phyloP scores from a whole-genome alignment of 345 rosid genomes.

The Citrus hindsii region DNA sequence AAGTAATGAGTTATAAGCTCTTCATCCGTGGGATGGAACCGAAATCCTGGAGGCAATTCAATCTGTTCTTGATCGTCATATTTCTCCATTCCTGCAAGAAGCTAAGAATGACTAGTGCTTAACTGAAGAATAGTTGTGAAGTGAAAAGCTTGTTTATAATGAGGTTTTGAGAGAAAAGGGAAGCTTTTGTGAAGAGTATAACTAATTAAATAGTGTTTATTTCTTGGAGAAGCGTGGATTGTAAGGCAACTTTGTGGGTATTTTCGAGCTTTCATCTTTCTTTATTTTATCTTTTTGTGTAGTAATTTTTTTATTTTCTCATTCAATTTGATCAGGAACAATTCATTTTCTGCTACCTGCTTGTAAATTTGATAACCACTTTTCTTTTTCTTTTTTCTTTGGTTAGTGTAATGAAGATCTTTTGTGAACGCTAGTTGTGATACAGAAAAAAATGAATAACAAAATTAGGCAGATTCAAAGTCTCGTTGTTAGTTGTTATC shows the following conservation, averaged over 20 bases:
- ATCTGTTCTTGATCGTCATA: slow-evolving; percentile 39
- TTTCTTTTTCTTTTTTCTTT: not conserved
- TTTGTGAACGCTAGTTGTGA: not conserved
- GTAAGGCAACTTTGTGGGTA: slow-evolving; percentile 35
- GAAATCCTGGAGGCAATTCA: slow-evolving; percentile 60
- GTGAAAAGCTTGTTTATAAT: not conserved
- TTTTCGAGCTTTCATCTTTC: slow-evolving; percentile 20
- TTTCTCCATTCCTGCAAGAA: slow-evolving; percentile 31
- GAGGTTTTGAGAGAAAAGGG: slow-evolving; percentile 13
- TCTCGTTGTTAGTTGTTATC: slow-evolving; percentile 29
- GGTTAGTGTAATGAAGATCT: not conserved
- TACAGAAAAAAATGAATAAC: too few species aligned
- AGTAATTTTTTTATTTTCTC: not conserved
- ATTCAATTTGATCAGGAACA: slow-evolving; percentile 29
- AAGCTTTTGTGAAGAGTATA: slow-evolving; percentile 12
- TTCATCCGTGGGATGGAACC: slow-evolving; percentile 64
- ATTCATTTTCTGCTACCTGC: not conserved
- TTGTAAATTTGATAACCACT: slow-evolving; percentile 3
- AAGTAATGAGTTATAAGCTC: slow-evolving; percentile 59
- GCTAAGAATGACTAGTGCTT: not conserved
- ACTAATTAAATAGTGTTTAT: slow-evolving; percentile 33
- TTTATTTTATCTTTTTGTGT: not conserved
- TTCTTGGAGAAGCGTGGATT: slow-evolving; percentile 32
- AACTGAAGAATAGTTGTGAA: not conserved
- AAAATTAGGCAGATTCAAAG: not conserved